phyloP scores from a whole-genome alignment of 2,329 filamentous ascomycete species.

The Pseudogymnoascus sp. region DNA sequence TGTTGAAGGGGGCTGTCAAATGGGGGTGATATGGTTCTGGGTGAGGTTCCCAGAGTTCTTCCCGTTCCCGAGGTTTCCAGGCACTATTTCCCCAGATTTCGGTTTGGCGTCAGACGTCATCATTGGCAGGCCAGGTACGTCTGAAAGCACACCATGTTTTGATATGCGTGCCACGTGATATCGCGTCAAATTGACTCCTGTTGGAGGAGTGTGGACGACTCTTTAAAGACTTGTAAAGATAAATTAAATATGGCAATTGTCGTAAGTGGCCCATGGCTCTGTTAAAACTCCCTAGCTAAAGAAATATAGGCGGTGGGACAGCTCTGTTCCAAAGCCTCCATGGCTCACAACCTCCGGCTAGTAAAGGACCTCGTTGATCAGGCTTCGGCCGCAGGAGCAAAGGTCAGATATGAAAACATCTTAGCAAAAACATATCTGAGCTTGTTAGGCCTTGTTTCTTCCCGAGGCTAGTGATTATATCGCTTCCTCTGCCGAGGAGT shows the following conservation, averaged over 20 bases:
- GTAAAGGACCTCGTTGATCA: conserved; percentile 66
- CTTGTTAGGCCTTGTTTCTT: conserved; percentile 69
- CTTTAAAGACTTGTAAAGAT: background rate
- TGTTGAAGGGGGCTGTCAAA: background rate
- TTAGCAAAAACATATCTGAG: conserved; percentile 5
- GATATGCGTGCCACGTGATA: background rate
- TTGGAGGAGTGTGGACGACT: background rate
- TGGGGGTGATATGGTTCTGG: background rate
- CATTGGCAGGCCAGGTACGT: conserved; percentile 4
- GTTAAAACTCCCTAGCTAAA: background rate
- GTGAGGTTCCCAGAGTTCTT: conserved; percentile 1
- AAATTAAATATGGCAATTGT: background rate
- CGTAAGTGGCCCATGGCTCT: background rate
- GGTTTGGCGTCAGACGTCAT: conserved; percentile 4
- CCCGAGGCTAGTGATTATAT: conserved; percentile 89
- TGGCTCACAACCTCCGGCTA: conserved; percentile 72
- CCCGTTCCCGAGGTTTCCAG: conserved; percentile 5
- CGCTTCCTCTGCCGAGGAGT: conserved; percentile 59
- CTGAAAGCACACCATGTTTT: background rate
- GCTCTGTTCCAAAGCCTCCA: conserved; percentile 75
- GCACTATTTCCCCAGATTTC: conserved; percentile 8
- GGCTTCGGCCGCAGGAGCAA: conserved; percentile 70
- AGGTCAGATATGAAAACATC: conserved; percentile 45
- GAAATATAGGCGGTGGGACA: conserved; percentile 71
- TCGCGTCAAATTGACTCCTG: background rate